A percentile compares a stretch with the other conserved stretches of the same genome.
These are phyloP conservation scores for Acanthamoeba lugdunensis DNA, from an alignment of 208 protist genomes.

Conservation along the genomic window DNA sequence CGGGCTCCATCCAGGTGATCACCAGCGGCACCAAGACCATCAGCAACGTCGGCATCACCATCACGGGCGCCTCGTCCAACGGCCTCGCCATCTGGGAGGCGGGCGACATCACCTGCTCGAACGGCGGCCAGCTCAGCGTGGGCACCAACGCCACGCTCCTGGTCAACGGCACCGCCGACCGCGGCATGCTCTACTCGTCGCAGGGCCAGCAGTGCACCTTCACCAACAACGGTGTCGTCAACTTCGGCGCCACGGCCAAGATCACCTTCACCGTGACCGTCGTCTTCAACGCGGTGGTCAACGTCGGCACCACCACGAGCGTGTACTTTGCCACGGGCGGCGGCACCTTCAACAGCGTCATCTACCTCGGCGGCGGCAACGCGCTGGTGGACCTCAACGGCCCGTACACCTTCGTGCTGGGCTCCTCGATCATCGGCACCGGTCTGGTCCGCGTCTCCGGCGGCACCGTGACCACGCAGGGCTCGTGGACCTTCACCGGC, in stretches of 20 bases:
- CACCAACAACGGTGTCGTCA: constrained; percentile 63
- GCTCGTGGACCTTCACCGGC: constrained; percentile 4
- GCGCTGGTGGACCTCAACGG: constrained; percentile 58
- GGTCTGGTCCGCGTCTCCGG: constrained; percentile 35
- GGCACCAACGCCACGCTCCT: neutral
- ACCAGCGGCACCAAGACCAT: constrained; percentile 18
- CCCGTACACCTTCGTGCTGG: constrained; percentile 38
- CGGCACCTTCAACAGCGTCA: constrained; percentile 21
- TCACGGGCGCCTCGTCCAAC: neutral
- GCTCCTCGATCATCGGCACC: constrained; percentile 7
- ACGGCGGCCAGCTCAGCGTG: constrained; percentile 65
- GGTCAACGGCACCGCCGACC: constrained; percentile 40
- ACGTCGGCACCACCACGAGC: constrained; percentile 12
- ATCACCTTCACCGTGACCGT: constrained; percentile 42
- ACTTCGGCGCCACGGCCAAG: constrained; percentile 31
- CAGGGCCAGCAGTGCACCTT: constrained; percentile 63
- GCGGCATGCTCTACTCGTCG: constrained; percentile 57
- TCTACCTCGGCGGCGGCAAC: constrained; percentile 11
- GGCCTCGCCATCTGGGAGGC: constrained; percentile 49
- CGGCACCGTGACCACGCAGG: constrained; percentile 58
- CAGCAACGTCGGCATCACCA: constrained; percentile 20
- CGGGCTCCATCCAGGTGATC: neutral
- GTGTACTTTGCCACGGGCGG: constrained; percentile 33
- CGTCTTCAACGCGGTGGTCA: constrained; percentile 24
- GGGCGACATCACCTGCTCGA: constrained; percentile 63